Percentiles rank a stretch among this genome's conserved stretches.
Conservation (phyloP, 192 early-diverging fungal species). For the Umbelopsis vinacea region DNA sequence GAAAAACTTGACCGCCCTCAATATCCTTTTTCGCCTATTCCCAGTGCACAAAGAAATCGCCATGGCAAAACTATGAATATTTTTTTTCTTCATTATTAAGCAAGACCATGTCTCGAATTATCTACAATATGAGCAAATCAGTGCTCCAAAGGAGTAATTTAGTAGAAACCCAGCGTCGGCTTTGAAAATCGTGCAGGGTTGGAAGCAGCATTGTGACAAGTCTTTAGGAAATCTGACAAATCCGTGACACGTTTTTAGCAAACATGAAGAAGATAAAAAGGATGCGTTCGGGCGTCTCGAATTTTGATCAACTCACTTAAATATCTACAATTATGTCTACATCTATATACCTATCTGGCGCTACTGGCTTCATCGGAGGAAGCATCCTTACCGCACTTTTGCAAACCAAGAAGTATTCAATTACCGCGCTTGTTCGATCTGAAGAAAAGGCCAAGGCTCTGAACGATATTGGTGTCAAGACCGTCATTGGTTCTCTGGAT, state of each 20-base stretch:
- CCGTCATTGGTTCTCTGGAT: conserved; percentile 5
- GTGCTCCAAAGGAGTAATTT: background rate
- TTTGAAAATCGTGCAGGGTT: background rate
- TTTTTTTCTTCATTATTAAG: too few species aligned
- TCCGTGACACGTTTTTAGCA: conserved; percentile 16
- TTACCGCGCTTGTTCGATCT: conserved; percentile 16
- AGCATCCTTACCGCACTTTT: background rate
- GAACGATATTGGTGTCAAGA: background rate
- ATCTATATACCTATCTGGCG: conserved; percentile 11
- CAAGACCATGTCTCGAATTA: too few species aligned
- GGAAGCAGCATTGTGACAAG: background rate
- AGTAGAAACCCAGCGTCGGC: conserved; percentile 5
- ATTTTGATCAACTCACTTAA: background rate
- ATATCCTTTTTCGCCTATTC: too few species aligned
- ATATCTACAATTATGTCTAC: conserved; percentile 12
- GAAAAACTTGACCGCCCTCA: too few species aligned
- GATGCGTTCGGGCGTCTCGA: background rate
- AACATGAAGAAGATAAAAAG: background rate
- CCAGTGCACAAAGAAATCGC: too few species aligned
- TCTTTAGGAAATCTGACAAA: conserved; percentile 17
- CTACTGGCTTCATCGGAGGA: conserved; percentile 18
- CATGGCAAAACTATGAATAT: too few species aligned
- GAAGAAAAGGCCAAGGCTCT: conserved; percentile 8
- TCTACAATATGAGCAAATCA: background rate
- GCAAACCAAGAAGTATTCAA: conserved; percentile 12